Conservation (phyloP, 179 eudicot genomes). For the Pouteria campechiana region DNA sequence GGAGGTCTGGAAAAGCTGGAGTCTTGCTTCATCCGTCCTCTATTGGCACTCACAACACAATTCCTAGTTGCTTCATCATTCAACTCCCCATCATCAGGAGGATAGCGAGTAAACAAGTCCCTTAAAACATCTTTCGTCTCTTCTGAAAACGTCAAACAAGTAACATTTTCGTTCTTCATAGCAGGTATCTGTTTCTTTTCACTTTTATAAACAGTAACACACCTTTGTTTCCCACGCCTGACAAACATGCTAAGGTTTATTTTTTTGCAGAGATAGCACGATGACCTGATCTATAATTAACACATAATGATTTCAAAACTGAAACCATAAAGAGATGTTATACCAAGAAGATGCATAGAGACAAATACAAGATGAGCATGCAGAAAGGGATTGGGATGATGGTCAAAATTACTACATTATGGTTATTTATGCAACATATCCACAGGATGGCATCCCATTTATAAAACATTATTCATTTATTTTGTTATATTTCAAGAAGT, state of each 20-base stretch:
- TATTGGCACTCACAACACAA: constrained; percentile 13
- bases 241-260: constrained; percentile 4
- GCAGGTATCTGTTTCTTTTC: constrained; percentile 10
- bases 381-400: neutral
- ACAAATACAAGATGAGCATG: neutral
- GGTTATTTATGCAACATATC: neutral
- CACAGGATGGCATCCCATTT: too few species aligned
- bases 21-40: constrained; percentile 16
- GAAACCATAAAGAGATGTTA: neutral
- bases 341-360: neutral
- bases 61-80: constrained; percentile 15
- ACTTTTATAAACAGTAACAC: constrained; percentile 37
- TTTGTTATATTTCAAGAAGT: too few species aligned
- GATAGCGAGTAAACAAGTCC: constrained; percentile 60
- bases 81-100: constrained; percentile 52
- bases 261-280: too few species aligned
- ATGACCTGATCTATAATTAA: too few species aligned
- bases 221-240: constrained; percentile 51
- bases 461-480: too few species aligned
- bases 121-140: constrained; percentile 43
- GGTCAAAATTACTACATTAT: neutral
- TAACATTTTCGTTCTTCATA: constrained; percentile 18
- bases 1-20: constrained; percentile 38
- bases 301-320: too few species aligned
- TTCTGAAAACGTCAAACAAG: constrained; percentile 45